phyloP scores from a whole-genome alignment of 306 rosid species.

The Sicyos baderoa region DNA sequence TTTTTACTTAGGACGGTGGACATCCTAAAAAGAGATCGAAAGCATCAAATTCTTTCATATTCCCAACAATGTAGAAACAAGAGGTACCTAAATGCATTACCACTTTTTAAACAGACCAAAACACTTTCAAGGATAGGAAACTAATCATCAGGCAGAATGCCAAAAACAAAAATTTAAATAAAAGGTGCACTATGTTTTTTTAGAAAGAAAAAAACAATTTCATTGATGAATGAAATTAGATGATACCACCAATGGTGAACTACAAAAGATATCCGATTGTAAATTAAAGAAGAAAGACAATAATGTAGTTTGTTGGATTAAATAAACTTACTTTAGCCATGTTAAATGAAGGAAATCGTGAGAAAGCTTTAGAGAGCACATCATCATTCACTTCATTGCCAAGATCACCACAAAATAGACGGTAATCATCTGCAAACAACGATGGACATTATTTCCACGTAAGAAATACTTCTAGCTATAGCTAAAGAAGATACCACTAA shows the following conservation, averaged over 20 bases:
- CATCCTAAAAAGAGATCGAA: background rate
- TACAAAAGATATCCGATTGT: no score
- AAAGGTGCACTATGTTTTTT: background rate
- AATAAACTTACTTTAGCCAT: slow-evolving; percentile 70
- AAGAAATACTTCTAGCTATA: slow-evolving; percentile 4
- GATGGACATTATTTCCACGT: slow-evolving; percentile 11
- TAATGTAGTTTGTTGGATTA: background rate
- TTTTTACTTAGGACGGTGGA: no score
- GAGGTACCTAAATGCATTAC: slow-evolving; percentile 22
- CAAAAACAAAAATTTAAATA: slow-evolving; percentile 25
- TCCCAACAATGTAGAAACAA: background rate
- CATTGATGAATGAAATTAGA: no score
- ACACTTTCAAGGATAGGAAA: slow-evolving; percentile 38
- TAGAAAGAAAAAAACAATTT: no score
- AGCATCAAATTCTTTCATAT: background rate
- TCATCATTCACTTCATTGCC: slow-evolving; percentile 99
- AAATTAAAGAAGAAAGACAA: no score
- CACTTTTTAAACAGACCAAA: slow-evolving; percentile 52
- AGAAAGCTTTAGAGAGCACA: slow-evolving; percentile 85
- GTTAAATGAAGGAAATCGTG: slow-evolving; percentile 85
- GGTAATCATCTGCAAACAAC: slow-evolving; percentile 63
- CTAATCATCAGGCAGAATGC: slow-evolving; percentile 47
- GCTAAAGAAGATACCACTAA: background rate
- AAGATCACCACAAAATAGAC: slow-evolving; percentile 87
- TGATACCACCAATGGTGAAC: no score